A percentile compares a stretch with the other conserved stretches of the same genome.
Conservation (phyloP, 2,329 filamentous ascomycete species). For the Colletotrichum nymphaeae region DNA sequence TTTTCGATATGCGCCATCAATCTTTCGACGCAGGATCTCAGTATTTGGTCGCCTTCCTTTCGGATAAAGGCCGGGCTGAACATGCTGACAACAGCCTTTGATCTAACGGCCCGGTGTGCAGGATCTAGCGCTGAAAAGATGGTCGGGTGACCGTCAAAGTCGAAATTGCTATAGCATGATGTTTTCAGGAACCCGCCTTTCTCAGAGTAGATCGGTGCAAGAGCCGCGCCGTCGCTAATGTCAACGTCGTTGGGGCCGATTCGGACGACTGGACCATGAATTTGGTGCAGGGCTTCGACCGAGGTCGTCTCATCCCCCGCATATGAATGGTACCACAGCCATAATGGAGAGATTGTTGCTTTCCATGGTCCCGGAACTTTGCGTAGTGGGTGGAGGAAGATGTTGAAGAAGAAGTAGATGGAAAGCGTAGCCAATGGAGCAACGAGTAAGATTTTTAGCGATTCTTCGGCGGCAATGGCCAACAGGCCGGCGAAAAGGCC, state of each 20-base stretch:
- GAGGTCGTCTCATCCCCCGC: background rate
- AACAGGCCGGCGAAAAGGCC: background rate
- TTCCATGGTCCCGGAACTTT: background rate
- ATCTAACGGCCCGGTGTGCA: background rate
- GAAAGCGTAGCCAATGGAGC: background rate
- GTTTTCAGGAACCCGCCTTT: background rate
- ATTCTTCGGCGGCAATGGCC: background rate
- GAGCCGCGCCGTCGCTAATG: background rate
- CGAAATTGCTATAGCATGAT: conserved; percentile 2
- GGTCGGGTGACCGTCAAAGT: background rate
- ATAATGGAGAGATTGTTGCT: background rate
- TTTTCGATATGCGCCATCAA: background rate
- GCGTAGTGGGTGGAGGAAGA: background rate
- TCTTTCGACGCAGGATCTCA: background rate
- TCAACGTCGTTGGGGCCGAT: background rate
- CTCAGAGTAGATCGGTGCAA: conserved; percentile 3
- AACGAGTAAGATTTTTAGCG: background rate
- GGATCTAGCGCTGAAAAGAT: background rate
- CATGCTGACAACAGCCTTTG: background rate
- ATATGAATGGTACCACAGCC: conserved; percentile 9
- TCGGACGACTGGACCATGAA: background rate
- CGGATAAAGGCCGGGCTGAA: background rate
- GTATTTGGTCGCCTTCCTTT: background rate
- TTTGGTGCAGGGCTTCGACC: background rate
- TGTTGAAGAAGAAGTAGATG: background rate